Evolutionary conservation across 208 protist genomes (phyloP).

Genomic region (Borovskyia barvae): DNA sequence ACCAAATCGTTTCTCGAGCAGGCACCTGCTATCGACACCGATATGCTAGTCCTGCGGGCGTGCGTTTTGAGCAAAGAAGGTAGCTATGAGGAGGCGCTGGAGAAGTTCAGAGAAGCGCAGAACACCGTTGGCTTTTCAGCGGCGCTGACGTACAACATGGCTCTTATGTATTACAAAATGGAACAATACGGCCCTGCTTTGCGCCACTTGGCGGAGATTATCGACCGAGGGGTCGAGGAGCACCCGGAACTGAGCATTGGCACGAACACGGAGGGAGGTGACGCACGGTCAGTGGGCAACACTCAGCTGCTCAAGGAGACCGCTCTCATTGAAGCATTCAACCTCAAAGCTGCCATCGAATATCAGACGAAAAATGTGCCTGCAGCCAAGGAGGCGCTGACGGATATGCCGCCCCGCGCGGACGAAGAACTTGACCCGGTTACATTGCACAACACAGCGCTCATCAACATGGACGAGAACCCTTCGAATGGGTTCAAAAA

Average conservation of each 20-base stretch:
- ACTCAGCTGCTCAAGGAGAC: conserved; percentile 94
- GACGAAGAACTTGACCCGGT: conserved; percentile 97
- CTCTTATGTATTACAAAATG: conserved; percentile 94
- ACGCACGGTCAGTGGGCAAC: conserved; percentile 95
- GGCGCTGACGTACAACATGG: conserved; percentile 96
- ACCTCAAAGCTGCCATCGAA: conserved; percentile 97
- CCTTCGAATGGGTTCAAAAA: conserved; percentile 95
- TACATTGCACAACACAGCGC: conserved; percentile 97
- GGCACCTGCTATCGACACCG: conserved; percentile 75
- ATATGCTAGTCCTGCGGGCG: conserved; percentile 85
- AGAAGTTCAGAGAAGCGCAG: conserved; percentile 93
- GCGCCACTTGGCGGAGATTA: conserved; percentile 95
- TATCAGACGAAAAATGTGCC: conserved; percentile 91
- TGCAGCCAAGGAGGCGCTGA: conserved; percentile 94
- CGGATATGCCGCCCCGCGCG: conserved; percentile 95
- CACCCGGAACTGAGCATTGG: conserved; percentile 95
- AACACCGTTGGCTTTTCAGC: conserved; percentile 86
- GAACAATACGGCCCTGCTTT: conserved; percentile 94
- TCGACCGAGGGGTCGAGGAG: conserved; percentile 93
- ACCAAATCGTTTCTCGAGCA: conserved; percentile 91
- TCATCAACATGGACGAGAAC: conserved; percentile 96
- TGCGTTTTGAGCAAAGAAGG: conserved; percentile 92
- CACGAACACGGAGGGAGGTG: conserved; percentile 90
- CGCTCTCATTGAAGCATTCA: conserved; percentile 96
- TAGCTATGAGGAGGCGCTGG: conserved; percentile 91